Conservation (phyloP, 768 basidiomycete species). For the Lactarius sp. region DNA sequence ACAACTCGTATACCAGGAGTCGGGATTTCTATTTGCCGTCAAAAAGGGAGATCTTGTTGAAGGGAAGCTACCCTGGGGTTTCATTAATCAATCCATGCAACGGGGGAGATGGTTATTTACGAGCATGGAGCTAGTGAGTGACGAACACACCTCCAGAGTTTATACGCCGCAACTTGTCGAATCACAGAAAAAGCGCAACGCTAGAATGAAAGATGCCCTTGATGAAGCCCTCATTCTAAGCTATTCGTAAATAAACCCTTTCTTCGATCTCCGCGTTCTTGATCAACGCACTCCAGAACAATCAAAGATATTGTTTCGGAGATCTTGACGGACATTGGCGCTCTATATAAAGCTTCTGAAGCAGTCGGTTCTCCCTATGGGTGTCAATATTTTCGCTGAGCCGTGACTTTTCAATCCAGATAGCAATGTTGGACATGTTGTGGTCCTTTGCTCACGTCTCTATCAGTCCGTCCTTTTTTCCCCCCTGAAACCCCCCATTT, state of each 20-base stretch:
- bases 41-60: slow-evolving; percentile 63
- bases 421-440: slow-evolving; percentile 85
- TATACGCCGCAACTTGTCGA: not conserved
- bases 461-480: slow-evolving; percentile 50
- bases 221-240: slow-evolving; percentile 86
- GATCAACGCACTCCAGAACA: slow-evolving; percentile 44
- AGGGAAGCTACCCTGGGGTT: slow-evolving; percentile 60
- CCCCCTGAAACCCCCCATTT: not conserved
- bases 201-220: slow-evolving; percentile 85
- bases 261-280: not conserved
- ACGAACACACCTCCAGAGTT: not conserved
- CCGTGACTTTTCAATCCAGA: slow-evolving; percentile 37
- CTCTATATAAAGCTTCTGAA: slow-evolving; percentile 87
- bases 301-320: slow-evolving; percentile 71
- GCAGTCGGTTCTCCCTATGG: slow-evolving; percentile 47
- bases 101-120: slow-evolving; percentile 73
- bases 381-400: not conserved
- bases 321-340: slow-evolving; percentile 67
- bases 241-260: slow-evolving; percentile 49
- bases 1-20: slow-evolving; percentile 63
- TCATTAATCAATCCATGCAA: slow-evolving; percentile 60
- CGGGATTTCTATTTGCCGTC: slow-evolving; percentile 67
- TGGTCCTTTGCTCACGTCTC: slow-evolving; percentile 84
- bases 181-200: slow-evolving; percentile 77
- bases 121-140: slow-evolving; percentile 71